Evolutionary conservation across 164 flowering plant genomes (phyloP).

Genomic region (Annona squamosa): DNA sequence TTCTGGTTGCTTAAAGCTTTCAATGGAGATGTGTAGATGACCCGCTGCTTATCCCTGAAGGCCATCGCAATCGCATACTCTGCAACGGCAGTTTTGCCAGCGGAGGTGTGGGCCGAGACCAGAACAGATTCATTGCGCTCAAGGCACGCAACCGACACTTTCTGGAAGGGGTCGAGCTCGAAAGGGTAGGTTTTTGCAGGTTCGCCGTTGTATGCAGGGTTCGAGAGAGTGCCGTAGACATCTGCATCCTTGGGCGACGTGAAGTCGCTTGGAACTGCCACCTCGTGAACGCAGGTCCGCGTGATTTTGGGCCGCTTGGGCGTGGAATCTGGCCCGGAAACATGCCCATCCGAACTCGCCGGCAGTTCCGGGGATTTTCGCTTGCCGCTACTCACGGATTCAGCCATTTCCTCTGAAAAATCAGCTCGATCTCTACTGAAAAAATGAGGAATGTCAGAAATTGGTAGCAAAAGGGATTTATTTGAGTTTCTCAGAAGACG

Average conservation of each 20-base stretch:
- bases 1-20: constrained; percentile 96
- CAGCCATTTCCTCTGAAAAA: constrained; percentile 20
- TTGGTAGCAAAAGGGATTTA: neutral
- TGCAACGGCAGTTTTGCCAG: constrained; percentile 95
- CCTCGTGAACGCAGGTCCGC: constrained; percentile 88
- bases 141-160: constrained; percentile 72
- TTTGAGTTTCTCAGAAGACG: no score
- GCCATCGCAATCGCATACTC: constrained; percentile 97
- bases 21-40: constrained; percentile 89
- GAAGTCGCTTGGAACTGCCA: constrained; percentile 72
- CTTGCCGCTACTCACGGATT: constrained; percentile 26
- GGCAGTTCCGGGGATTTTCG: constrained; percentile 19
- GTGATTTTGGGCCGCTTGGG: constrained; percentile 21
- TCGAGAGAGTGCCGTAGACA: constrained; percentile 61
- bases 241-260: constrained; percentile 42
- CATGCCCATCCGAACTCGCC: constrained; percentile 3
- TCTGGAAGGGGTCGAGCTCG: constrained; percentile 87
- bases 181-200: constrained; percentile 76
- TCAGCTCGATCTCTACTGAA: neutral
- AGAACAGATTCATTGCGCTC: constrained; percentile 86
- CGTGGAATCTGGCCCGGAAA: constrained; percentile 12
- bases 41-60: constrained; percentile 85
- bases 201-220: constrained; percentile 55
- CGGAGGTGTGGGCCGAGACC: constrained; percentile 95
- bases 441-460: neutral